Percentiles rank a stretch among this genome's conserved stretches.
phyloP scores from a whole-genome alignment of 116 monocot genomes.

The Phalaenopsis hybrid region DNA sequence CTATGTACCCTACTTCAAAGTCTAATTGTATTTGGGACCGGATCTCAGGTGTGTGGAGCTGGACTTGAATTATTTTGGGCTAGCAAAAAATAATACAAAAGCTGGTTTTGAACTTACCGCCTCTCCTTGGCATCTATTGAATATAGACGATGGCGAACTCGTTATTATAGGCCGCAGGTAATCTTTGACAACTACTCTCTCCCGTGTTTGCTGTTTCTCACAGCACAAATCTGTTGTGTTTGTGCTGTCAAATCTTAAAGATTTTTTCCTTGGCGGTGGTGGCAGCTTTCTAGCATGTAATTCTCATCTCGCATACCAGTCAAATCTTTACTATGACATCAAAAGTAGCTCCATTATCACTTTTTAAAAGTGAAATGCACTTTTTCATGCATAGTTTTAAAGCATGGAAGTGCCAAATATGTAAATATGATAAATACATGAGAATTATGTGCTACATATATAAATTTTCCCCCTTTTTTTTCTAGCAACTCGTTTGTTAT shows the following conservation, averaged over 20 bases:
- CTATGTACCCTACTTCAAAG: conserved; percentile 56
- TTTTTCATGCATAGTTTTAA: no score
- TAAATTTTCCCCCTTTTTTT: neutral
- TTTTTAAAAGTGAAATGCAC: no score
- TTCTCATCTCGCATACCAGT: no score
- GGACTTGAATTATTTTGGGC: conserved; percentile 64
- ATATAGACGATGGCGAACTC: conserved; percentile 38
- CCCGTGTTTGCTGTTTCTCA: neutral
- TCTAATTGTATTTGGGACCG: conserved; percentile 37
- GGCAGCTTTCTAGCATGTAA: no score
- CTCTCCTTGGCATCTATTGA: conserved; percentile 71
- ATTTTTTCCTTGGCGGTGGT: neutral
- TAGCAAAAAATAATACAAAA: conserved; percentile 28
- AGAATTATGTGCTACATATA: no score
- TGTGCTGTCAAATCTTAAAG: neutral
- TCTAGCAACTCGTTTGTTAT: neutral
- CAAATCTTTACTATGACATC: no score
- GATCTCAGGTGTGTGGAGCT: conserved; percentile 32
- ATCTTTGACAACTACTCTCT: neutral
- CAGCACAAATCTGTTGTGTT: neutral
- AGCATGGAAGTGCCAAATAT: no score
- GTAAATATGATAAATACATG: no score
- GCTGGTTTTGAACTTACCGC: conserved; percentile 17
- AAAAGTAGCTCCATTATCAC: no score
- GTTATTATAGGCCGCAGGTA: conserved; percentile 52